phyloP scores from a whole-genome alignment of 2,329 filamentous ascomycete species.

The Bipolaris gigantea region DNA sequence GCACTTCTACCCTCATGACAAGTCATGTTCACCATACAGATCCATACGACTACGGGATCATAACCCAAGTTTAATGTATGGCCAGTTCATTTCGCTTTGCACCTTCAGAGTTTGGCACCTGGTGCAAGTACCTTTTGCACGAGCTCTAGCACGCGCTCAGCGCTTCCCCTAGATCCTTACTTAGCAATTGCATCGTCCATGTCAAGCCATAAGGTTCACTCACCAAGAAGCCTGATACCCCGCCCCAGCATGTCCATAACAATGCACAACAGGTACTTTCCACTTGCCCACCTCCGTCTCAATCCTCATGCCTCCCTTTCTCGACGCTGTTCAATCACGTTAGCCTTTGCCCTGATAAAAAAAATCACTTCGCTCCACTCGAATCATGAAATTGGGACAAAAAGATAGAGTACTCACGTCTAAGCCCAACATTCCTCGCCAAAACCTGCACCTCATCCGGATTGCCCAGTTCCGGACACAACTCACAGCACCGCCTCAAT shows the following conservation, averaged over 20 bases:
- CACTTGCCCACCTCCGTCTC: slow-evolving; percentile 67
- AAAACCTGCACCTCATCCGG: slow-evolving; percentile 71
- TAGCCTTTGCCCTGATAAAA: background rate
- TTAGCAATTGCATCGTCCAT: background rate
- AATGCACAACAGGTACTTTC: slow-evolving; percentile 64
- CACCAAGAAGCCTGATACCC: slow-evolving; percentile 62
- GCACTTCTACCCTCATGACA: background rate
- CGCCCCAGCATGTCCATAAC: slow-evolving; percentile 78
- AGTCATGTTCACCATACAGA: background rate
- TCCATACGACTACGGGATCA: background rate
- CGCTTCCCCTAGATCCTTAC: slow-evolving; percentile 43
- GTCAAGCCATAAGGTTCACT: background rate
- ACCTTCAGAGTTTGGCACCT: slow-evolving; percentile 30
- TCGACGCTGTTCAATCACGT: slow-evolving; percentile 52
- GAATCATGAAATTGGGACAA: no score
- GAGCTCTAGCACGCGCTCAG: slow-evolving; percentile 46
- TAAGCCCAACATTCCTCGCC: slow-evolving; percentile 77
- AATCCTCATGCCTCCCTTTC: slow-evolving; percentile 73
- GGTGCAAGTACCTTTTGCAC: slow-evolving; percentile 36
- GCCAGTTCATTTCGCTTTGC: background rate
- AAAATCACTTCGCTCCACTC: background rate
- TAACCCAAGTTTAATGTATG: no score
- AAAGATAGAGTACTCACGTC: slow-evolving; percentile 51
- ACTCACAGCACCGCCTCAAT: slow-evolving; percentile 72
- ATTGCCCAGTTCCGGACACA: slow-evolving; percentile 70